Percentiles rank a stretch among this genome's conserved stretches.
These are phyloP conservation scores for Conoideocrella luteorostrata DNA, from an alignment of 2,329 filamentous ascomycete genomes.

Conservation along the genomic window DNA sequence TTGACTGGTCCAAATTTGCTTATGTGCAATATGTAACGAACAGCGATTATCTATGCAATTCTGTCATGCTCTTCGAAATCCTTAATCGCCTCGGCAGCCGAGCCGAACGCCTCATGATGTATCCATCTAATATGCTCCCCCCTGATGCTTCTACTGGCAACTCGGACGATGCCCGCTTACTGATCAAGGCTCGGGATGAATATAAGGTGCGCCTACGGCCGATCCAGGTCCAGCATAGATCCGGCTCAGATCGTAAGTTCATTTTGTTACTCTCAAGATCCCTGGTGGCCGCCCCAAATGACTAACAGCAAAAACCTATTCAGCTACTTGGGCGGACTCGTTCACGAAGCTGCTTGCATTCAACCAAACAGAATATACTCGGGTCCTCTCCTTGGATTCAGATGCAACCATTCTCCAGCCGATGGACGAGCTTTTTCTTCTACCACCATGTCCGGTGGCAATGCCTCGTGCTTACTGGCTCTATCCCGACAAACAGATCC, in stretches of 20 bases:
- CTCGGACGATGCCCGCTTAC: constrained; percentile 24
- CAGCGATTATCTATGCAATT: constrained; percentile 42
- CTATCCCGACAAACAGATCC: constrained; percentile 41
- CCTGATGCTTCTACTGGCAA: constrained; percentile 20
- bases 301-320: background rate
- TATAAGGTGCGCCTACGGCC: constrained; percentile 39
- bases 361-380: constrained; percentile 54
- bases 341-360: constrained; percentile 66
- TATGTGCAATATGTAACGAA: constrained; percentile 45
- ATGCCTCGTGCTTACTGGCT: constrained; percentile 71
- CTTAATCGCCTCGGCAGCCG: constrained; percentile 34
- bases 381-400: constrained; percentile 48
- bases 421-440: constrained; percentile 66
- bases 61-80: constrained; percentile 43
- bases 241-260: constrained; percentile 2
- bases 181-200: constrained; percentile 36
- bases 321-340: constrained; percentile 54
- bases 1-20: constrained; percentile 39
- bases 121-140: constrained; percentile 32
- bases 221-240: constrained; percentile 16
- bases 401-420: constrained; percentile 56
- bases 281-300: no score
- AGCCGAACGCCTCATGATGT: constrained; percentile 40
- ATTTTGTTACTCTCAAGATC: background rate
- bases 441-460: constrained; percentile 54